Evolutionary conservation across 805 yeast genomes (phyloP).

Genomic region (Cyberlindnera mrakii): DNA sequence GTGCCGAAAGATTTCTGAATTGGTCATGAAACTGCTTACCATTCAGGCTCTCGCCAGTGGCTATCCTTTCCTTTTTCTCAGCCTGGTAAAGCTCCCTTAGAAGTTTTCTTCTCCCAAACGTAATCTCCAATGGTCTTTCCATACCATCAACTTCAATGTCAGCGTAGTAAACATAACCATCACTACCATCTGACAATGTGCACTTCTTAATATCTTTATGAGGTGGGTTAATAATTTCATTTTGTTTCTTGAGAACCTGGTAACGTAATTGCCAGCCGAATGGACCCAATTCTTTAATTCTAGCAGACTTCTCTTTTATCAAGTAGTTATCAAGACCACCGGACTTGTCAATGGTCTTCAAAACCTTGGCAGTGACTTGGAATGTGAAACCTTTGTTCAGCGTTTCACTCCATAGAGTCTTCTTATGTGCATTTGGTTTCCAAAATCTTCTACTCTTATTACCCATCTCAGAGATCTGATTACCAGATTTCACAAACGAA

Average conservation of each 20-base stretch:
- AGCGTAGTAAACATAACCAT: slow-evolving; percentile 42
- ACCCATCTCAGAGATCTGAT: slow-evolving; percentile 69
- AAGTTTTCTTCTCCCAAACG: slow-evolving; percentile 61
- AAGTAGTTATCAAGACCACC: slow-evolving; percentile 93
- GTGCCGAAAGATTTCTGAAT: slow-evolving; percentile 37
- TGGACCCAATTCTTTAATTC: slow-evolving; percentile 89
- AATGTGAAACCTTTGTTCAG: slow-evolving; percentile 48
- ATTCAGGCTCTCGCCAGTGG: slow-evolving; percentile 37
- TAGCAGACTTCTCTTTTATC: slow-evolving; percentile 78
- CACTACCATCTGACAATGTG: slow-evolving; percentile 25
- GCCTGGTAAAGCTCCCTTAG: slow-evolving; percentile 47
- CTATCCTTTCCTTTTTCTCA: slow-evolving; percentile 37
- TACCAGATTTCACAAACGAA: slow-evolving; percentile 68
- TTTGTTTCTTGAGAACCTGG: slow-evolving; percentile 48
- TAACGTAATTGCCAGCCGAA: slow-evolving; percentile 88
- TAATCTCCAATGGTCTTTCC: slow-evolving; percentile 39
- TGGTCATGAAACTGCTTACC: slow-evolving; percentile 40
- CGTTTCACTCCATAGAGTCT: slow-evolving; percentile 80
- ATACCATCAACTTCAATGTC: slow-evolving; percentile 32
- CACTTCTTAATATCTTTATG: slow-evolving; percentile 32
- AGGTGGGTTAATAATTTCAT: slow-evolving; percentile 34
- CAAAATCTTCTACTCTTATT: slow-evolving; percentile 72
- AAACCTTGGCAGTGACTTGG: slow-evolving; percentile 70
- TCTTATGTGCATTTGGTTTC: slow-evolving; percentile 73
- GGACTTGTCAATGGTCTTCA: slow-evolving; percentile 83